These are phyloP conservation scores for Beauveria brongniartii DNA, from an alignment of 2,329 filamentous ascomycete species.

Conservation along the genomic window DNA sequence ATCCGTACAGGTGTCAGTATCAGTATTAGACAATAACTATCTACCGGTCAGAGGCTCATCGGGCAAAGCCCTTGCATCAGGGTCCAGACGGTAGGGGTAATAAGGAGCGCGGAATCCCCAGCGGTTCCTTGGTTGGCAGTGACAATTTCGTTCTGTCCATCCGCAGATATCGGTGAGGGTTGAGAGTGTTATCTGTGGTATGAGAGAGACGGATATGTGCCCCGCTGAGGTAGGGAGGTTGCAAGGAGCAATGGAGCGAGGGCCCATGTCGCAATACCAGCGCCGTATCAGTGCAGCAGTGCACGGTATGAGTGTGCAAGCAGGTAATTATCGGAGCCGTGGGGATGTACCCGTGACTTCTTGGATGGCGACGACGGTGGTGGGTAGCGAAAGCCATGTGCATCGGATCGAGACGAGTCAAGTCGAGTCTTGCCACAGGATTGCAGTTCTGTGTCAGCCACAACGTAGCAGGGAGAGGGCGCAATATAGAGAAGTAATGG, in stretches of 20 bases:
- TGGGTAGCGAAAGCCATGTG: background rate
- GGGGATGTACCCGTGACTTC: too few species aligned
- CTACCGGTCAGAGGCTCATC: background rate
- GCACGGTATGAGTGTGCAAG: background rate
- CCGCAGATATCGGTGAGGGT: background rate
- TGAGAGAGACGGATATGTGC: background rate
- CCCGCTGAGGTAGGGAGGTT: background rate
- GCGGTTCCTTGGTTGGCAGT: background rate
- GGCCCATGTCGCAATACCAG: slow-evolving; percentile 3
- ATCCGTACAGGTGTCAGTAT: background rate
- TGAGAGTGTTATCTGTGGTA: background rate
- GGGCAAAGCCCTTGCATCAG: background rate
- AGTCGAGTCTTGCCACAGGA: background rate
- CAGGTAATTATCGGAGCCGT: too few species aligned
- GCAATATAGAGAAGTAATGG: background rate
- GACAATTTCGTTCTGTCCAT: background rate
- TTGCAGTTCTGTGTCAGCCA: background rate
- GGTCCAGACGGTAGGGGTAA: background rate
- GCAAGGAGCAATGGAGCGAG: background rate
- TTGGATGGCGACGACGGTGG: too few species aligned
- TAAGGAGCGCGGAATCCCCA: background rate
- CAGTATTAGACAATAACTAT: background rate
- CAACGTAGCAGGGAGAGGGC: background rate
- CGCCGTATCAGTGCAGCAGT: background rate
- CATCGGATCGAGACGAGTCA: background rate